A percentile compares a stretch with the other conserved stretches of the same genome.
phyloP scores from a whole-genome alignment of 106 monocot species.

The Gastrodia elata region DNA sequence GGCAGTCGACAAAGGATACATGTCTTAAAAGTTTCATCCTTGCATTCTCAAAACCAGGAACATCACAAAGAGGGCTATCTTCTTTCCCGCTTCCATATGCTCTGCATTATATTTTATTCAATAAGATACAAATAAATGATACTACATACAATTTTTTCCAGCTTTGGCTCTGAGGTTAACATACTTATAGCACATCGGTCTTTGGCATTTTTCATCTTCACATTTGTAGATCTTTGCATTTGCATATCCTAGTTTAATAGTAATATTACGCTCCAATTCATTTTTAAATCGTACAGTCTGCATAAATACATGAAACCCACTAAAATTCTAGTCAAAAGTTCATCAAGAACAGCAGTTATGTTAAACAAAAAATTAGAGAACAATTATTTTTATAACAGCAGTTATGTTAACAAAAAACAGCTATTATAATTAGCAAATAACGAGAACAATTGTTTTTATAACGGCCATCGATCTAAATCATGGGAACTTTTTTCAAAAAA shows the following conservation, averaged over 20 bases:
- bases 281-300: constrained; percentile 97
- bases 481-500: neutral
- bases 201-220: constrained; percentile 88
- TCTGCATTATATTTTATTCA: constrained; percentile 28
- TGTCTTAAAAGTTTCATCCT: constrained; percentile 93
- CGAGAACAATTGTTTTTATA: neutral
- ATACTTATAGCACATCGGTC: constrained; percentile 98
- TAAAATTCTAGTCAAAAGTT: neutral
- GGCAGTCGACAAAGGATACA: constrained; percentile 96
- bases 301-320: constrained; percentile 9
- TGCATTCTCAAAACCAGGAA: constrained; percentile 80
- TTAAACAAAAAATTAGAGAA: neutral
- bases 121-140: neutral
- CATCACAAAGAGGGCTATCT: constrained; percentile 87
- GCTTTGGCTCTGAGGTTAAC: neutral
- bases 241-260: constrained; percentile 94
- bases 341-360: neutral
- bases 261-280: constrained; percentile 92
- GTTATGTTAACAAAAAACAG: no score
- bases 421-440: neutral
- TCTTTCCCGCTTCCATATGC: constrained; percentile 98
- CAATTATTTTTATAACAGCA: neutral
- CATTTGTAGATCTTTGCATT: constrained; percentile 99
- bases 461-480: neutral
- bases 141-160: neutral